Base-by-base conservation (phyloP, 225 moss, liverwort and hornwort genomes). In the Sphagnum contortum region DNA sequence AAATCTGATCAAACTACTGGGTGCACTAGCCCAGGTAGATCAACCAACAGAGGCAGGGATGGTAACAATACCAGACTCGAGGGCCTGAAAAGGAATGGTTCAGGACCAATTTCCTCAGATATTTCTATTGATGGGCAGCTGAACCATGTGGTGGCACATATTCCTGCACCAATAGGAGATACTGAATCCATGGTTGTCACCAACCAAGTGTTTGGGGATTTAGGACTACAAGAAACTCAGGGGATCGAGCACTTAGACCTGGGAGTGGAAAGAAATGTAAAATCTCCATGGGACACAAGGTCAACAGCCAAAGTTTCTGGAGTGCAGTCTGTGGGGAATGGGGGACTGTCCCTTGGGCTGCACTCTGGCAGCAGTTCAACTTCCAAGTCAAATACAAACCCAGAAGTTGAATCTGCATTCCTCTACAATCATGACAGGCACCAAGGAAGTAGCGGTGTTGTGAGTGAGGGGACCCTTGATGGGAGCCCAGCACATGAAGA, bases 381-480 rank as follows among this genome's bases (percentile, higher is more conserved):
- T 5, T 63, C 71, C 11, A 52, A 70, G 50, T 77, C 77, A 46
- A 76, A 72, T 52, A 57, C 69, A 59, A 65, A 60, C 62, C 69
- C 78, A 45, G 80, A 75, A 3, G 70, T 64, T 58, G 79, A 88
- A 13, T 75, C 68, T 55, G 78, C 77, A 9, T 91, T 89, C 62
- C 57, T 98, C 2, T 77, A 75, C 48, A 71, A 76, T 60, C 81
- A 72, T 5, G 57, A 75, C 44, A 78, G 70, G 48, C 71, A 72
- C 59, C 75, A 49, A 57, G 83, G 61, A 61, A 66, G 61, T 69
- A 72, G 69, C 44, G 84, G 68, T 11, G 78, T 73, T 48, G 78
- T 64, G 66, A 70, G 79, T 48, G 80, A 79, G 12, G 77, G 76
- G 67, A 80, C 73, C 9, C 59, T 57, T 62, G 73, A 69, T 65